Base-by-base conservation (phyloP, 2,329 filamentous ascomycete genomes). In the Apiospora aurea region DNA sequence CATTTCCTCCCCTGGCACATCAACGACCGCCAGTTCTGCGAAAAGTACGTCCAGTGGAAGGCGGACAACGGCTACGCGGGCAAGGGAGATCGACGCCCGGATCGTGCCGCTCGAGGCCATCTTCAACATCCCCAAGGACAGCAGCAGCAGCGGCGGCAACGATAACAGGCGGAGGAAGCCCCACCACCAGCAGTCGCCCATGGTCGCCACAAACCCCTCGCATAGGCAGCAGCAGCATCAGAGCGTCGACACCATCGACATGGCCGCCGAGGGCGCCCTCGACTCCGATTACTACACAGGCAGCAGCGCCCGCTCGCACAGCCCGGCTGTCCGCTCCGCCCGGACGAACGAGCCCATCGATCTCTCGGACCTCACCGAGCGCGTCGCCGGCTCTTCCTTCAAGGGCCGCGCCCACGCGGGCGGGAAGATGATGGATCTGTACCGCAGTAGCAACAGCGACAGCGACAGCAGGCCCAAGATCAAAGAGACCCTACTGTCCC, bases 41-140 rank as follows among this genome's bases (percentile, higher is more conserved):
- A 74, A 29, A 71, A 64, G 16, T 80, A 78, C 71, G 70, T 80
- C 24, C 71, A 72, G 38, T 79, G 77, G 46, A 79, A 80, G 71
- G 70, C 73, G 21, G 24, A 51, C 3, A 74, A 67, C 10, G 76
- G 77, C 14, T 70, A 75, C 67, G 46, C 18, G 10, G 57, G 57
- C 4, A 41, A 69, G 57, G 57, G 49, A 69, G 24, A 69, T 79
- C n/a, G 74, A 77, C 21, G 78, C 77, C 7, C 47, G 64, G 1
- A 70, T 70, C 14, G 57, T 80, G 0, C 72, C 76, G 7, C 64
- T 53, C 8, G 69, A 72, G 21, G 71, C 67, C 5, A 76, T 78
- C 21, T 68, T 77, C 64, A 53, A 71, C 24, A 46, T 68, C 38
- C 64, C 26, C 8, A 72, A 73, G 44, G 21, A n/a, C 46, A n/a